These are phyloP conservation scores for Debaryomyces maramus DNA, from an alignment of 805 yeast species.

Conservation along the genomic window DNA sequence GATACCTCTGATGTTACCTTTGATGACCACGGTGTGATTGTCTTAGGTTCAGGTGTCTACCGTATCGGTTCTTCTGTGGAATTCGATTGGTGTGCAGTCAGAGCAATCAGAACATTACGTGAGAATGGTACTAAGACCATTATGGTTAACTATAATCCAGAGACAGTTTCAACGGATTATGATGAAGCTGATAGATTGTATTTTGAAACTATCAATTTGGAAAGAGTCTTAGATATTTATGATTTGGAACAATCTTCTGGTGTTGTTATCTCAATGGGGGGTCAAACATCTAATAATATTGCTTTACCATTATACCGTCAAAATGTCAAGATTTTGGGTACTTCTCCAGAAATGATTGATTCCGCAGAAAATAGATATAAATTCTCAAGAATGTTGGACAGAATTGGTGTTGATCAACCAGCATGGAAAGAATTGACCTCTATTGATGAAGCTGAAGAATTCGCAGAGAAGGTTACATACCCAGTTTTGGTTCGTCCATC, in stretches of 20 bases:
- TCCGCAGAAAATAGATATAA: conserved; percentile 97
- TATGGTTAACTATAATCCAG: conserved; percentile 98
- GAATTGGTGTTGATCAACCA: conserved; percentile 96
- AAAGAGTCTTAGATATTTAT: conserved; percentile 91
- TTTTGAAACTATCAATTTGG: conserved; percentile 92
- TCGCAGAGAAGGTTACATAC: conserved; percentile 86
- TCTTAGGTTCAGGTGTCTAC: conserved; percentile 96
- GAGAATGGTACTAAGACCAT: conserved; percentile 84
- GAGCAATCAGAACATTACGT: conserved; percentile 92
- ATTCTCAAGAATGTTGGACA: conserved; percentile 95
- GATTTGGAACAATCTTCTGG: conserved; percentile 88
- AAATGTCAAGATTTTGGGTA: conserved; percentile 92
- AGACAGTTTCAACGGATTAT: conserved; percentile 97
- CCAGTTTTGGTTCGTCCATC: conserved; percentile 98
- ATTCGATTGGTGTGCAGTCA: conserved; percentile 99
- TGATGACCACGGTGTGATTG: conserved; percentile 92
- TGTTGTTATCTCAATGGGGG: conserved; percentile 97
- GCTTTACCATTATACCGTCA: conserved; percentile 91
- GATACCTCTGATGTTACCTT: conserved; percentile 83
- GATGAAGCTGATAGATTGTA: conserved; percentile 97
- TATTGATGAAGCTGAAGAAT: conserved; percentile 85
- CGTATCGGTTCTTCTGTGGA: conserved; percentile 98
- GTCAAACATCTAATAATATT: conserved; percentile 96
- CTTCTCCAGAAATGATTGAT: conserved; percentile 98
- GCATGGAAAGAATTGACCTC: conserved; percentile 98